These are phyloP conservation scores for Immersiella caudata DNA, from an alignment of 495 filamentous ascomycete species.

Conservation along the genomic window DNA sequence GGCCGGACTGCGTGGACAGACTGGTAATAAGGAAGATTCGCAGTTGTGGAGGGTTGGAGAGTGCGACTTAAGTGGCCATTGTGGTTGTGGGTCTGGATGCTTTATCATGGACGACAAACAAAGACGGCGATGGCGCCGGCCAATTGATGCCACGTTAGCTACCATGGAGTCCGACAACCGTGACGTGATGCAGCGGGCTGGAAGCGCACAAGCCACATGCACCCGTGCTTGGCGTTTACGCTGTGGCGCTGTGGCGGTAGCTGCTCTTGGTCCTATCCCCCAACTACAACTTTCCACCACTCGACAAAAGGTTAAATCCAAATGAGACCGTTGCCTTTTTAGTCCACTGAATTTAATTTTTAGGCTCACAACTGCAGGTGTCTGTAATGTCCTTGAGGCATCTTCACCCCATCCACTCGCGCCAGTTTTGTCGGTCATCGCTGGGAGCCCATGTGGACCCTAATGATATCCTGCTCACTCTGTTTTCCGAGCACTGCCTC, in stretches of 20 bases:
- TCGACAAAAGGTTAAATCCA: too few relatives aligned
- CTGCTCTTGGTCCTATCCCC: too few relatives aligned
- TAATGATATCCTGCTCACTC: too few relatives aligned
- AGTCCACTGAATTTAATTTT: too few relatives aligned
- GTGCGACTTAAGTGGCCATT: constrained; percentile 32
- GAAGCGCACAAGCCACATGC: constrained; percentile 13
- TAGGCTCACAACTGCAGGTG: too few relatives aligned
- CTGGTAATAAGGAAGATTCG: constrained; percentile 26
- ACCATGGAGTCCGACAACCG: constrained; percentile 10
- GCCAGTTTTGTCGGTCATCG: too few relatives aligned
- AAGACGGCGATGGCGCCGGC: constrained; percentile 15
- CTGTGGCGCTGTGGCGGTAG: background rate
- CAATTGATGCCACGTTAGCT: constrained; percentile 44
- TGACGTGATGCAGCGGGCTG: constrained; percentile 18
- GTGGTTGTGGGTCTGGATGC: constrained; percentile 2
- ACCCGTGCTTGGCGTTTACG: background rate
- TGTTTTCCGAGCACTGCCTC: too few relatives aligned
- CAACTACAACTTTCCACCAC: too few relatives aligned
- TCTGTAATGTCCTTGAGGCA: too few relatives aligned
- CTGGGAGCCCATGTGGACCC: too few relatives aligned
- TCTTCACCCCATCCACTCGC: too few relatives aligned
- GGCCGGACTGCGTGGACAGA: constrained; percentile 16
- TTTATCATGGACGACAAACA: background rate
- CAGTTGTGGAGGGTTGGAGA: background rate
- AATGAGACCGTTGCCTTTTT: too few relatives aligned